Evolutionary conservation across 73 alveolate genomes (phyloP).

Genomic region (Tetrahymena malaccensis): DNA sequence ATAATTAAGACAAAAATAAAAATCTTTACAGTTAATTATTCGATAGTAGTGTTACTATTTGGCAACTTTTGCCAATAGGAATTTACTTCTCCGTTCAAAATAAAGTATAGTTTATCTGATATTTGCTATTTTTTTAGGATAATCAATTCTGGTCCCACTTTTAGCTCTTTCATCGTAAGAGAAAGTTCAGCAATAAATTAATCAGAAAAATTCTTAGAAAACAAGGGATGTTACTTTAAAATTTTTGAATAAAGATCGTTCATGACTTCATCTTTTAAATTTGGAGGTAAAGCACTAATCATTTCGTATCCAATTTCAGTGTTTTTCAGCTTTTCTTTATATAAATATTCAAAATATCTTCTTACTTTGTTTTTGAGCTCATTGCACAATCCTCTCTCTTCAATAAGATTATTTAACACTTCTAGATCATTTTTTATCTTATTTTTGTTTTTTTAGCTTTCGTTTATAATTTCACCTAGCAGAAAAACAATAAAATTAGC

Average conservation of each 20-base stretch:
- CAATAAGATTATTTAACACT: neutral
- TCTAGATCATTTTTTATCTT: neutral
- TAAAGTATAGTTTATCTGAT: neutral
- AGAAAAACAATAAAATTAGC: neutral
- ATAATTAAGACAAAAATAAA: no score
- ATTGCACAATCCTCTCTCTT: neutral
- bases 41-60: neutral
- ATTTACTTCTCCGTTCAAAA: neutral
- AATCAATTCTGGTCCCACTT: neutral
- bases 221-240: neutral
- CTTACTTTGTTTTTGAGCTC: neutral
- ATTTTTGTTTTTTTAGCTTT: neutral
- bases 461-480: neutral
- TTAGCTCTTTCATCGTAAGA: neutral
- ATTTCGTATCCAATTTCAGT: neutral
- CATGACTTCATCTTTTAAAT: neutral
- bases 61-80: neutral
- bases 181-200: neutral
- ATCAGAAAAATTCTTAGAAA: neutral
- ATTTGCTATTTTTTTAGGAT: neutral
- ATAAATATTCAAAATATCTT: neutral
- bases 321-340: neutral
- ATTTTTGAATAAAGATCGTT: neutral
- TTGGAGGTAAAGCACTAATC: neutral
- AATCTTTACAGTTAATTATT: neutral